Evolutionary conservation across 2,329 filamentous ascomycete genomes (phyloP).

Genomic region (Aspergillus pseudoterreus): DNA sequence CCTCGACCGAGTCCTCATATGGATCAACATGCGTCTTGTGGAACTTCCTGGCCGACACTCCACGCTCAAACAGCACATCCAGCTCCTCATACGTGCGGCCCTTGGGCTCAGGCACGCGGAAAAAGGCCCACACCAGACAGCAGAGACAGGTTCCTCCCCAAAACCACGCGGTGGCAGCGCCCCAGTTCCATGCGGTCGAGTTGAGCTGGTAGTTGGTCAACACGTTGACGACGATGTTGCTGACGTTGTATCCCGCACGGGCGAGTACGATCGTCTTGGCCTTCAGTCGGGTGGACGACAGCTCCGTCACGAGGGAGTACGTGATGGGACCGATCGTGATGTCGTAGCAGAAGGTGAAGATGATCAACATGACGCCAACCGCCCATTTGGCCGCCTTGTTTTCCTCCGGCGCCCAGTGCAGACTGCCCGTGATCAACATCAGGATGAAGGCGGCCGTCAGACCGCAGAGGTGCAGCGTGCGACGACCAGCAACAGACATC

Average conservation of each 20-base stretch:
- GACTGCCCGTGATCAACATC: constrained; percentile 25
- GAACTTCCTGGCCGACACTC: constrained; percentile 39
- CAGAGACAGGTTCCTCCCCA: constrained; percentile 36
- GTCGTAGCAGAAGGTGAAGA: constrained; percentile 54
- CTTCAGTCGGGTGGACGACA: constrained; percentile 53
- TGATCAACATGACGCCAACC: constrained; percentile 47
- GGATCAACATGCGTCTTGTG: constrained; percentile 31
- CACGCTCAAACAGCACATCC: constrained; percentile 38
- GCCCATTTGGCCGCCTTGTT: constrained; percentile 32
- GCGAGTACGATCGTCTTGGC: constrained; percentile 55
- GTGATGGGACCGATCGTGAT: constrained; percentile 53
- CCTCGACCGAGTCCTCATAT: constrained; percentile 9
- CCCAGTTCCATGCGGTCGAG: constrained; percentile 34
- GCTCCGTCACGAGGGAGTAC: constrained; percentile 52
- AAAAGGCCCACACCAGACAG: constrained; percentile 41
- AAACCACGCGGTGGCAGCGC: constrained; percentile 38
- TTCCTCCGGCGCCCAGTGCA: constrained; percentile 22
- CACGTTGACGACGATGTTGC: constrained; percentile 55
- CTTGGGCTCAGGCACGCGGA: constrained; percentile 34
- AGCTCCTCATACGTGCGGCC: constrained; percentile 29
- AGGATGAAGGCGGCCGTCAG: constrained; percentile 23
- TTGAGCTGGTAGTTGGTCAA: constrained; percentile 49
- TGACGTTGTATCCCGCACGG: constrained; percentile 49
- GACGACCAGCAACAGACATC: constrained; percentile 38
- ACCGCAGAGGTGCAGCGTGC: constrained; percentile 35